A percentile compares a stretch with the other conserved stretches of the same genome.
Evolutionary conservation across 129 eudicot genomes (phyloP).

Genomic region (Flaveria sonorensis): DNA sequence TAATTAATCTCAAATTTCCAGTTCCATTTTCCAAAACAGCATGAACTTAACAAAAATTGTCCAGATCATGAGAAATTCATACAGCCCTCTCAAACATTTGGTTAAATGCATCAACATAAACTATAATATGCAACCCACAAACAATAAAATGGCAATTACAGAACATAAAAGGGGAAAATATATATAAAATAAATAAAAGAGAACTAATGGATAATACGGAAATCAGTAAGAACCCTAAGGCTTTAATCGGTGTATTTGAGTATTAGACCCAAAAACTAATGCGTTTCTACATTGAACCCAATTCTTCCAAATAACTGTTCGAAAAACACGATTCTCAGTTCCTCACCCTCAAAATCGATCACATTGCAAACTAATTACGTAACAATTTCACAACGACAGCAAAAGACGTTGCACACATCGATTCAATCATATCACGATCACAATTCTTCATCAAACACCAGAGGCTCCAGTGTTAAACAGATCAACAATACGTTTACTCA

Average conservation of each 20-base stretch:
- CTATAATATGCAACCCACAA: background rate
- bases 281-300: conserved; percentile 10
- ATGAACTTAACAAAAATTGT: background rate
- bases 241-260: background rate
- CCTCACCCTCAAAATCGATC: conserved; percentile 10
- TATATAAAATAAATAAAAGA: background rate
- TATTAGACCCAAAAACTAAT: background rate
- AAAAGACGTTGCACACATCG: background rate
- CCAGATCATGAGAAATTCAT: conserved; percentile 2
- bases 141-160: background rate
- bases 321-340: background rate
- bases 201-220: background rate
- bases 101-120: background rate
- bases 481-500: background rate
- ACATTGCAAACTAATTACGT: conserved; percentile 1
- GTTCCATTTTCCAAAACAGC: background rate
- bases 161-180: background rate
- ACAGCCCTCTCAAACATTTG: background rate
- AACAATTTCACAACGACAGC: background rate
- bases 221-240: background rate
- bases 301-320: background rate
- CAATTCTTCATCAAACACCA: background rate
- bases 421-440: background rate
- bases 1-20: background rate
- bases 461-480: background rate